Evolutionary conservation across 148 eudicot genomes (phyloP), one percentile per base, ranked within the genome.

Genomic region (Chenopodium quinoa): DNA sequence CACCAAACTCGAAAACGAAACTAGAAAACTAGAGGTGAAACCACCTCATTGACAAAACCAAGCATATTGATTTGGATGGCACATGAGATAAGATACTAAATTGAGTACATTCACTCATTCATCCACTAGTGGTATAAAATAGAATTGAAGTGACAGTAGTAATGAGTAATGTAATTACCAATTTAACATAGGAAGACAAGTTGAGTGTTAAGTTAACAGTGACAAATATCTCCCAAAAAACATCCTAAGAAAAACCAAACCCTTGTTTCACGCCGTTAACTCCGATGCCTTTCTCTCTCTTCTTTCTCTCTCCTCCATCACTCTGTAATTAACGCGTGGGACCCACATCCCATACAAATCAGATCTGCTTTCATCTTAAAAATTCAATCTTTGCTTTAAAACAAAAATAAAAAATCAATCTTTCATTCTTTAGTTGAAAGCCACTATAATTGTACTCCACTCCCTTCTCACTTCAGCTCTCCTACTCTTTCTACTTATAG

Each of bases 221-320:
- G 77, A 50, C 32, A 16, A 50, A 50, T 52, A 11, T 48, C 4
- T 27, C 56, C 19, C 62, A 56, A 56, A 56, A 56, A 27, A 48
- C 13, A 25, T 52, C 22, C n/a, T 20, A 13, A 14, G 2, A 20
- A 27, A 4, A 22, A 2, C 32, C 31, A 4, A 65, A 69, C 66
- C 22, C 29, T 1, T 69, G 81, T 79, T 27, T 66, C 31, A 44
- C 67, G 73, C 83, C 79, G 79, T 81, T 75, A 66, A 81, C 75
- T 50, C 29, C 78, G 66, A 46, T 75, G 65, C 83, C 83, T 64
- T 60, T 78, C 48, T 47, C 47, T 17, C 44, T 71, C 66, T 37
- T 14, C 11, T 60, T 19, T 70, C 69, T 79, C 62, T 52, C 72
- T 60, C 70, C 16, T 54, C 44, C 12, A 56, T 56, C 62, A 9